These are phyloP conservation scores for Petunia hybrid DNA, from an alignment of 305 asterid genomes.

Conservation along the genomic window DNA sequence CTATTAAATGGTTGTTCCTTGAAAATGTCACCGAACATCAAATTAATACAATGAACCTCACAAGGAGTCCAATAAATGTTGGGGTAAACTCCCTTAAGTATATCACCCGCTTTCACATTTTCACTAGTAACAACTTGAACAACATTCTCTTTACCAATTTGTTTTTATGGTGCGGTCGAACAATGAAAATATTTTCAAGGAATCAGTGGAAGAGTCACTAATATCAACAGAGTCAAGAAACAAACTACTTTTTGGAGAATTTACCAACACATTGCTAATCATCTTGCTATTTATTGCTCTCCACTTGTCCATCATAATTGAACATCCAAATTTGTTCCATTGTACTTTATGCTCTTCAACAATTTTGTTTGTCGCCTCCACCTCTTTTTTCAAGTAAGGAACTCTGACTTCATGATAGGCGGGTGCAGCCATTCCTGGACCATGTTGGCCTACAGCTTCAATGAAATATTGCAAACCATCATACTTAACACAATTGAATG, in stretches of 20 bases:
- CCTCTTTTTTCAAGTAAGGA: neutral
- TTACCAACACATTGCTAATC: neutral
- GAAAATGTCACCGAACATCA: neutral
- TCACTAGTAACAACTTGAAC: neutral
- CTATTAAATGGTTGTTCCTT: neutral
- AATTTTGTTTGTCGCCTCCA: neutral
- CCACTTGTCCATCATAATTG: neutral
- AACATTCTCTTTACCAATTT: neutral
- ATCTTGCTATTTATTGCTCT: neutral
- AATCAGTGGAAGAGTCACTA: neutral
- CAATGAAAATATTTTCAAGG: neutral
- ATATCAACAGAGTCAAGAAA: neutral
- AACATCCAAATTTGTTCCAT: neutral
- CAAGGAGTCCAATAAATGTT: neutral
- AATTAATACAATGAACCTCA: neutral
- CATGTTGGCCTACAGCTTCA: constrained; percentile 26
- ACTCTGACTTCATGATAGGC: no score
- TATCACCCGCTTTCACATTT: neutral
- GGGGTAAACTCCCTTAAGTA: neutral
- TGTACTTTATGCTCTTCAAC: neutral
- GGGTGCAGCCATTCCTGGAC: constrained; percentile 19
- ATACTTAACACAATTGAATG: neutral
- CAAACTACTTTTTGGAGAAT: neutral
- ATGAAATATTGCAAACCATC: neutral
- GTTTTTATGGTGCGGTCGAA: neutral